Evolutionary conservation across 768 basidiomycete genomes (phyloP).

Genomic region (Rhizopogon vulgaris): DNA sequence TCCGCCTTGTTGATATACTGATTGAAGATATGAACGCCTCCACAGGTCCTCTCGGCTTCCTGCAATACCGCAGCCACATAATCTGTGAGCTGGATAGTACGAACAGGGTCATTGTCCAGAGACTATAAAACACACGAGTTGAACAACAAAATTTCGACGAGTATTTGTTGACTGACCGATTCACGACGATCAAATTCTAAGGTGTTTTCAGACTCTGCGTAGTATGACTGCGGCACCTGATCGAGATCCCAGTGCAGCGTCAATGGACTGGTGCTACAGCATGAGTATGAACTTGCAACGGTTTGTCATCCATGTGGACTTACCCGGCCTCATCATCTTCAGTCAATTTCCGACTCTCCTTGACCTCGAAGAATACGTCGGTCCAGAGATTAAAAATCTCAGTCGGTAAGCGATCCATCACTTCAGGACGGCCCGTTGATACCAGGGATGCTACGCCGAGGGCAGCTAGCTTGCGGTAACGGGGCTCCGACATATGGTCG

Average conservation of each 20-base stretch:
- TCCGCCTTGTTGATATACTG: conserved; percentile 63
- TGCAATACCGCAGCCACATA: conserved; percentile 54
- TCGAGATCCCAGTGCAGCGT: conserved; percentile 67
- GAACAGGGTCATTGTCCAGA: conserved; percentile 65
- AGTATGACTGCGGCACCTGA: conserved; percentile 51
- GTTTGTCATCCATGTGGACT: conserved; percentile 2
- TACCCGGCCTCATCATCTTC: conserved; percentile 33
- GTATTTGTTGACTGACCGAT: conserved; percentile 40
- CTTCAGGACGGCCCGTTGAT: conserved; percentile 66
- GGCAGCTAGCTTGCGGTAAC: conserved; percentile 76
- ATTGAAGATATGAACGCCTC: conserved; percentile 57
- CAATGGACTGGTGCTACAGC: conserved; percentile 25
- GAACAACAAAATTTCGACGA: not conserved
- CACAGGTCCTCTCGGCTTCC: conserved; percentile 55
- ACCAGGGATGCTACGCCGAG: conserved; percentile 77
- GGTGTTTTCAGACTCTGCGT: conserved; percentile 60
- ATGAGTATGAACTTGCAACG: not conserved
- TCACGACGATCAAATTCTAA: conserved; percentile 73
- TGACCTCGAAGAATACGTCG: conserved; percentile 83
- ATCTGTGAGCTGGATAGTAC: conserved; percentile 55
- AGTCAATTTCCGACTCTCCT: conserved; percentile 49
- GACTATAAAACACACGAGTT: conserved; percentile 39
- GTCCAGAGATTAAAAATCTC: conserved; percentile 87
- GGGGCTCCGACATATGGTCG: conserved; percentile 85
- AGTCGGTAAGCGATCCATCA: conserved; percentile 61